A percentile compares a stretch with the other conserved stretches of the same genome.
Evolutionary conservation across 441 rosid genomes (phyloP).

Genomic region (Aleurites moluccanus): DNA sequence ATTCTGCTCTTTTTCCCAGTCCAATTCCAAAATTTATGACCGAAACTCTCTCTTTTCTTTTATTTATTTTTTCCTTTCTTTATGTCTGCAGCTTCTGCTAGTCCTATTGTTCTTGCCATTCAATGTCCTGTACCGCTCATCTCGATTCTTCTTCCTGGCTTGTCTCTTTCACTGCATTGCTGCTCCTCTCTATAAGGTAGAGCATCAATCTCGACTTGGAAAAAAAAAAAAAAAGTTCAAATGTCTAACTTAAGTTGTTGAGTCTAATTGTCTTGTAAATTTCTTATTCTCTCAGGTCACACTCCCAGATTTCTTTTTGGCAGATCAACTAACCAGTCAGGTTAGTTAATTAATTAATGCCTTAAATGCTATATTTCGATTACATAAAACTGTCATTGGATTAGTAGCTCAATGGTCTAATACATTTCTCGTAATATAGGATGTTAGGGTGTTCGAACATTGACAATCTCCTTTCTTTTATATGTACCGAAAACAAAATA

Average conservation of each 20-base stretch:
- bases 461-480: no score
- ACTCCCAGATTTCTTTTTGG: slow-evolving; percentile 81
- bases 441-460: no score
- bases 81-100: slow-evolving; percentile 50
- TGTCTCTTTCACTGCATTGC: slow-evolving; percentile 54
- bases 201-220: not conserved
- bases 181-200: slow-evolving; percentile 75
- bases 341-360: slow-evolving; percentile 29
- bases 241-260: not conserved
- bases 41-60: slow-evolving; percentile 2
- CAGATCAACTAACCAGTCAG: slow-evolving; percentile 81
- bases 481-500: no score
- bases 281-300: slow-evolving; percentile 45
- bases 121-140: slow-evolving; percentile 54
- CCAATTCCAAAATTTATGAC: not conserved
- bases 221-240: no score
- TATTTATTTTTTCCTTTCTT: no score
- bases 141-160: slow-evolving; percentile 55
- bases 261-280: not conserved
- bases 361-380: not conserved
- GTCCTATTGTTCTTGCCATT: slow-evolving; percentile 50
- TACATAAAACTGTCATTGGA: no score
- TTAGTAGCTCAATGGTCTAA: no score
- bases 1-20: not conserved
- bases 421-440: no score